Evolutionary conservation across 2,329 filamentous ascomycete genomes (phyloP), one percentile per base, ranked within the genome.

Genomic region (Amauroascus verrucosus): DNA sequence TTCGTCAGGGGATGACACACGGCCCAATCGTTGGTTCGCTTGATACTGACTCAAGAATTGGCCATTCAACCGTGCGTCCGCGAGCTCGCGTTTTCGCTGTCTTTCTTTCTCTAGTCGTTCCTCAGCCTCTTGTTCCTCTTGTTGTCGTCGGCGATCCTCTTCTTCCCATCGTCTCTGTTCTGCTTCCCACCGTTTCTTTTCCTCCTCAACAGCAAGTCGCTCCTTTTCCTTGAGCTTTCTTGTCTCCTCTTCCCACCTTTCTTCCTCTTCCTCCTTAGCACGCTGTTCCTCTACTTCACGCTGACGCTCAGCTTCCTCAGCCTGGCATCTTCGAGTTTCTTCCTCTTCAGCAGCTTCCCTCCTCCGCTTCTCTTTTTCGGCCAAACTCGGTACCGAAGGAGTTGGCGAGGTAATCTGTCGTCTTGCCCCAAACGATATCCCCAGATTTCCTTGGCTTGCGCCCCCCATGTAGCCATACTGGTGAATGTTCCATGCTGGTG

Each of bases 381-480:
- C 86, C 58, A 89, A 62, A 64, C 76, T 91, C 1, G 90, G 89
- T 8, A 97, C 88, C 44, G 79, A 69, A 4, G 93, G 93, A 30
- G 81, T 77, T 13, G 88, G 81, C 62, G 79, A 88, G 7, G 90
- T 97, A 65, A 98, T 97, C 71, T 98, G 93, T 56, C 93, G 82
- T 62, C 90, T 81, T 16, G 84, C 88, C 53, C 93, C 93, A 69
- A 97, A 97, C 9, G 87, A 82, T 61, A 98, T 88, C 16, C 93
- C 93, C 57, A 96, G 82, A 62, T 95, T 97, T 2, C 88, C 91
- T 68, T 98, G 93, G 64, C 88, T 96, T 24, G 93, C 93, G 47
- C 93, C 93, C 54, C 93, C 93, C 85, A 97, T 93, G 70, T 96
- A 98, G 6, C 93, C 90, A 66, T 98, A 98, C 67, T 98, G 93